Base-by-base conservation (phyloP, 1,139 yeast genomes). In the Suhomyces panamericanus region DNA sequence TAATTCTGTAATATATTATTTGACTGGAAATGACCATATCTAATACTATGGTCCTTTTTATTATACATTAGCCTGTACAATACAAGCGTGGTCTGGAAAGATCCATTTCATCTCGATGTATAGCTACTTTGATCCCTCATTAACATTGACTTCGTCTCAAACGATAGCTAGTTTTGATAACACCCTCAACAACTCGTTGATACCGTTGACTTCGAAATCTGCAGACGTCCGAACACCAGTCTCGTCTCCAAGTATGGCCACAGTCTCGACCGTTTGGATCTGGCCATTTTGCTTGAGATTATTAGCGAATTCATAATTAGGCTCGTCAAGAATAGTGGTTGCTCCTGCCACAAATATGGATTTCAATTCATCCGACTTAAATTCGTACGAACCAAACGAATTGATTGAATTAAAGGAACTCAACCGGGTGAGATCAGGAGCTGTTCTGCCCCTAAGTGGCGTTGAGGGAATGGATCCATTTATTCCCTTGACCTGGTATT, bases 111-210 rank as follows among this genome's bases (percentile, higher is more conserved):
- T 17, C 17, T 17, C 17, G 5, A 17, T 4, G 5, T 5, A 5
- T 17, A 17, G 17, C 17, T 17, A 17, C 3, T 17, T 17, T 17
- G 17, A n/a, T n/a, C n/a, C n/a, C n/a, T n/a, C n/a, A n/a, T n/a
- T n/a, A 17, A 17, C 17, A 4, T 17, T 5, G 5, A 17, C 17
- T 17, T 17, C 17, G 3, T 17, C 17, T 17, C 6, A 24, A 26
- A 3, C 20, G n/a, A 10, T 8, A 13, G 20, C 27, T n/a, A 46
- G 52, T 24, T 55, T 53, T 6, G 70, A 59, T 31, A 84, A 63
- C 32, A 83, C 67, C 27, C 76, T 71, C 56, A 89, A 75, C 42
- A 90, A 69, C 50, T 88, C 93, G 58, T 88, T 89, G 55, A 86
- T 78, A 50, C 96, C 96, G 48, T 80, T 78, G 13, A 87, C 82